phyloP scores from a whole-genome alignment of 2,329 filamentous ascomycete species.

The Fusarium bactridioides region DNA sequence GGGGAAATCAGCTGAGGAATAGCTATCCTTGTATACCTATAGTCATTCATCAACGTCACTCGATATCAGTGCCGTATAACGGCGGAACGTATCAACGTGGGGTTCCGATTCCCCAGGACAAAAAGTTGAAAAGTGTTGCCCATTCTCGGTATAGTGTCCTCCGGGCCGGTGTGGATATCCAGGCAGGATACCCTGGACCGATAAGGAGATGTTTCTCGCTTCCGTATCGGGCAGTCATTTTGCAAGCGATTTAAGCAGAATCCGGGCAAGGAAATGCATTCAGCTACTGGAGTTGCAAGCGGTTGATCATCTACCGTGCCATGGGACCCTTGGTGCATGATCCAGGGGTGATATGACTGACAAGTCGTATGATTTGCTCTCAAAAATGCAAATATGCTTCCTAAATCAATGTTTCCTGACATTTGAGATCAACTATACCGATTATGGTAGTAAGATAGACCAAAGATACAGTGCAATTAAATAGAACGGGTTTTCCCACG shows the following conservation, averaged over 20 bases:
- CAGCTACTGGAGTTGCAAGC: no score
- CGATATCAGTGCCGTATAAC: neutral
- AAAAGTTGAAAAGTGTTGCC: constrained; percentile 11
- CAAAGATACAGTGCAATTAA: constrained; percentile 27
- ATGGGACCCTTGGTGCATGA: neutral
- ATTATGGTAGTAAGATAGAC: constrained; percentile 26
- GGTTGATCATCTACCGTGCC: neutral
- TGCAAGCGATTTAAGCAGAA: constrained; percentile 6
- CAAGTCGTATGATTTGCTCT: constrained; percentile 1
- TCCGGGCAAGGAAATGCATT: neutral
- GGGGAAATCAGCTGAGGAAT: constrained; percentile 5
- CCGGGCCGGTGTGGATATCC: constrained; percentile 4
- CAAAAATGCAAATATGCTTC: neutral
- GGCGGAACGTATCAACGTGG: neutral
- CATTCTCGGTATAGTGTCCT: neutral
- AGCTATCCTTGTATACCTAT: constrained; percentile 17
- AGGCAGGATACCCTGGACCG: neutral
- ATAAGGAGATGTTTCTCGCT: neutral
- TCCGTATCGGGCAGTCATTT: constrained; percentile 19
- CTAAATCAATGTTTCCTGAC: neutral
- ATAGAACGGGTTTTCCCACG: neutral
- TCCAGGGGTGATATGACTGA: neutral
- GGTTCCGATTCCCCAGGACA: neutral
- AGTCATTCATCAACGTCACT: neutral
- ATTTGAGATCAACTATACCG: neutral